Evolutionary conservation across 1,284 basidiomycete species (phyloP).

Genomic region (Heterobasidion annosum): DNA sequence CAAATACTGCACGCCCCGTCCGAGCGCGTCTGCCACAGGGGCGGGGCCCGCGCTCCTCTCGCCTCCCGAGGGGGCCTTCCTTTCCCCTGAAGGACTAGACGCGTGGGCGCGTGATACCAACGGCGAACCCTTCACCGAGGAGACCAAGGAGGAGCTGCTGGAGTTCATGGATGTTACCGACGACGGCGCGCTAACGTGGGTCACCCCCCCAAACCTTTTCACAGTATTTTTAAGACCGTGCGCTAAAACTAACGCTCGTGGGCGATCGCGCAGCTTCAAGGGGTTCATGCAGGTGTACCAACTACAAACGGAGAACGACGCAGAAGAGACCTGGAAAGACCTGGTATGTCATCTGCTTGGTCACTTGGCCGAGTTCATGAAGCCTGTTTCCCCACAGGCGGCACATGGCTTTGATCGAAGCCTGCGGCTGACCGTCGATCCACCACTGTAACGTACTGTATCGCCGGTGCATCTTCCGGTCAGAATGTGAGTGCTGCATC

Average conservation of each 20-base stretch:
- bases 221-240: not conserved
- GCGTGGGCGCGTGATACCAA: constrained; percentile 72
- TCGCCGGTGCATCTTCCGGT: too few relatives aligned
- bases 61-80: constrained; percentile 50
- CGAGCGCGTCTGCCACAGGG: constrained; percentile 14
- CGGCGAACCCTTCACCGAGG: constrained; percentile 60
- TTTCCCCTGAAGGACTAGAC: constrained; percentile 52
- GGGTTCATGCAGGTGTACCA: constrained; percentile 77
- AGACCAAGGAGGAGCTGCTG: constrained; percentile 70
- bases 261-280: constrained; percentile 39
- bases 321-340: constrained; percentile 77
- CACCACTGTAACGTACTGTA: constrained; percentile 13
- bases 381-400: constrained; percentile 29
- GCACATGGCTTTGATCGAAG: constrained; percentile 68
- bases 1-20: constrained; percentile 58
- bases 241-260: not conserved
- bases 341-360: constrained; percentile 35
- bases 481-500: too few relatives aligned
- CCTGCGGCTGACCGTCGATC: constrained; percentile 45
- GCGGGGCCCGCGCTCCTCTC: constrained; percentile 23
- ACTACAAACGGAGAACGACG: constrained; percentile 72
- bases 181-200: constrained; percentile 66
- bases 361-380: not conserved
- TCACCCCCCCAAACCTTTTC: constrained; percentile 8
- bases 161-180: constrained; percentile 62